Evolutionary conservation across 2,329 filamentous ascomycete genomes (phyloP), one percentile per base, ranked within the genome.

Genomic region (Aulographum hederae): DNA sequence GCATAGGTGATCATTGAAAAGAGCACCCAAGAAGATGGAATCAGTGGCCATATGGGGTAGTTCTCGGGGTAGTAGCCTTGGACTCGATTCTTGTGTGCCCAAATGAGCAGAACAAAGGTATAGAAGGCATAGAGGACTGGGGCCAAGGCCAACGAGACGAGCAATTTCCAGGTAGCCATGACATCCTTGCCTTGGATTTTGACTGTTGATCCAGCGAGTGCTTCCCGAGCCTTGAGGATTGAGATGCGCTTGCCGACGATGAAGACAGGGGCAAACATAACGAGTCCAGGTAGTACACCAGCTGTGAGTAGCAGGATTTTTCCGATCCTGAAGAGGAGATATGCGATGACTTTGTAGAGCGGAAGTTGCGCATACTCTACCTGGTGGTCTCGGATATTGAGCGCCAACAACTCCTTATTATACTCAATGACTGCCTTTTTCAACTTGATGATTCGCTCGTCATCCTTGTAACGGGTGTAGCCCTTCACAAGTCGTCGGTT

Each of bases 1-100:
- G 84, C 85, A 52, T 92, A 94, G 0, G 85, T 94, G 43, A 94
- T 78, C 16, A 73, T 68, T 4, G 85, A 78, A 61, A 93, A 93
- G 41, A 91, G 59, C 30, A 81, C 63, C 58, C 80, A 75, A 31
- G 84, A 78, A 25, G 72, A 68, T 6, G 81, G 50, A 39, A 85
- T 73, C 8, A 91, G 68, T 15, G 72, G 50, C 71, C 77, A 92
- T 35, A 85, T 66, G 1, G 85, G 80, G 19, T 93, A 68, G 62
- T 74, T 85, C 3, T 69, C 59, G 1, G 85, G 85, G 4, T 91
- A 67, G 34, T 74, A 67, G n/a, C 86, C 85, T 58, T 78, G 78
- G 20, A 89, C 67, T 17, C 81, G 72, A 52, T 92, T 86, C 40
- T 71, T 65, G 54, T 79, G 80, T 4, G 81, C 77, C 69, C 77